These are phyloP conservation scores for Obba rivulosa DNA, from an alignment of 768 basidiomycete species.

Conservation along the genomic window DNA sequence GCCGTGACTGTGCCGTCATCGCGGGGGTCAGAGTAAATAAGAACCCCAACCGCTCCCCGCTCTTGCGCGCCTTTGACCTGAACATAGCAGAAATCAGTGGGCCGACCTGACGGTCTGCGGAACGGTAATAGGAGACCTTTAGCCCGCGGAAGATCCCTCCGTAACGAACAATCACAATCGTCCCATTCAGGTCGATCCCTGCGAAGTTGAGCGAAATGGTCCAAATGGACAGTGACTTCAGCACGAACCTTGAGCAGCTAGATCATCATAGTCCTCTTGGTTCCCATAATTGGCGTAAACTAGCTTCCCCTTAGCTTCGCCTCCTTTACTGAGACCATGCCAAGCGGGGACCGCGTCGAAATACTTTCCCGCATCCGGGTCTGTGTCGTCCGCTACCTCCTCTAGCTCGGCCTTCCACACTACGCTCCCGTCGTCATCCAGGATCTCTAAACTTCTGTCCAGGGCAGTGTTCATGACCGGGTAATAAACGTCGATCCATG, in stretches of 20 bases:
- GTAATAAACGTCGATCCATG: constrained; percentile 87
- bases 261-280: constrained; percentile 66
- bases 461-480: constrained; percentile 80
- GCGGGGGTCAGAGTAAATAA: constrained; percentile 83
- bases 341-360: constrained; percentile 70
- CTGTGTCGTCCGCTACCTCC: constrained; percentile 69
- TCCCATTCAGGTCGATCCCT: constrained; percentile 72
- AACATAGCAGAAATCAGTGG: neutral
- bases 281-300: constrained; percentile 81
- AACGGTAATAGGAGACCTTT: constrained; percentile 51
- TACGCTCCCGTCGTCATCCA: constrained; percentile 46
- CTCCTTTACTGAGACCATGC: constrained; percentile 79
- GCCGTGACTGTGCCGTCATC: constrained; percentile 79
- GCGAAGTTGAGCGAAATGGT: constrained; percentile 7
- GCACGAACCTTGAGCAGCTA: constrained; percentile 37
- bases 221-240: neutral
- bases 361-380: constrained; percentile 67
- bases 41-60: constrained; percentile 66
- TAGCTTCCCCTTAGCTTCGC: constrained; percentile 63
- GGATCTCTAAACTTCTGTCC: constrained; percentile 60
- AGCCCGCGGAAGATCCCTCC: constrained; percentile 77
- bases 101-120: neutral
- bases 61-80: constrained; percentile 83
- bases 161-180: constrained; percentile 76
- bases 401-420: constrained; percentile 70